phyloP scores from a whole-genome alignment of 208 protist species.

The Acanthamoeba rhysodes region DNA sequence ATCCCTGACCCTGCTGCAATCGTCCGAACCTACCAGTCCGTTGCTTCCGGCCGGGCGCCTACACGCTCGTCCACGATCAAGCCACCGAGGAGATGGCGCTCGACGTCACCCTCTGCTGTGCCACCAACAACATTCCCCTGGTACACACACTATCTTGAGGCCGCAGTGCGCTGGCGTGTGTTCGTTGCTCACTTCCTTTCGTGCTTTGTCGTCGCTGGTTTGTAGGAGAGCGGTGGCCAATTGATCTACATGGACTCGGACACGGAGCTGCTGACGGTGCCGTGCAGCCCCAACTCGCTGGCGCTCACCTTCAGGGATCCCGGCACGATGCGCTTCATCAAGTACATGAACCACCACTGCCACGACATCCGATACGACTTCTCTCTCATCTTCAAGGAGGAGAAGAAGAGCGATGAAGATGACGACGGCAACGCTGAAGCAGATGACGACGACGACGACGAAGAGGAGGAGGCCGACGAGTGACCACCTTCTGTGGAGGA shows the following conservation, averaged over 20 bases:
- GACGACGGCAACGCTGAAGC: neutral
- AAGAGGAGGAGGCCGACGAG: neutral
- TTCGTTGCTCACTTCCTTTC: neutral
- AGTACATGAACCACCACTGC: conserved; percentile 69
- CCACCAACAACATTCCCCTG: conserved; percentile 26
- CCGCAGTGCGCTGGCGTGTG: too few species aligned
- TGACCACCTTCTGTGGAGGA: neutral
- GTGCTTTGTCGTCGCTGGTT: neutral
- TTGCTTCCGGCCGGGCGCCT: neutral
- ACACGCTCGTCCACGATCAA: conserved; percentile 47
- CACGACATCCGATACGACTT: conserved; percentile 67
- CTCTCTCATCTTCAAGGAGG: conserved; percentile 37
- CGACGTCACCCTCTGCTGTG: conserved; percentile 52
- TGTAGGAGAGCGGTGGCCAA: conserved; percentile 44
- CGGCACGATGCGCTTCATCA: conserved; percentile 53
- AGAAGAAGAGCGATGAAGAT: conserved; percentile 28
- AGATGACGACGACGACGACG: neutral
- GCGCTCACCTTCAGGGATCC: conserved; percentile 33
- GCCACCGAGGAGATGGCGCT: conserved; percentile 38
- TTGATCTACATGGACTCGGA: conserved; percentile 52
- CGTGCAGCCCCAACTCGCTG: conserved; percentile 39
- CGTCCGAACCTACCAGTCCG: neutral
- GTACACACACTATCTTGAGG: neutral
- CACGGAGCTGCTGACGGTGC: conserved; percentile 48
- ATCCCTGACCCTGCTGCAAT: too few species aligned